Conservation (phyloP, 148 eudicot species). For the Amaranthus palmeri region DNA sequence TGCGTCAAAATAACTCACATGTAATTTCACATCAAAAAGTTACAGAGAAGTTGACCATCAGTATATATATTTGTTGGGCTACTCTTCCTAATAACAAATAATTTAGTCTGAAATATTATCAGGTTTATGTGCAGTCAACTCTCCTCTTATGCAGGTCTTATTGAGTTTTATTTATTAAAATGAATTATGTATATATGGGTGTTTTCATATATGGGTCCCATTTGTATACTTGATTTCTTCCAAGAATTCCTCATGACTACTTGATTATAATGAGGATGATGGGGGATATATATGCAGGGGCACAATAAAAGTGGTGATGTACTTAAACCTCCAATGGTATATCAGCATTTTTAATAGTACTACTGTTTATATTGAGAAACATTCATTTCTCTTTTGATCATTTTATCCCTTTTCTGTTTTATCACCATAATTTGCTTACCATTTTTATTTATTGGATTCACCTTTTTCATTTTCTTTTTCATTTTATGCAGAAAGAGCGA, state of each 20-base stretch:
- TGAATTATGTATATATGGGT: slow-evolving; percentile 3
- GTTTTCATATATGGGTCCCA: slow-evolving; percentile 16
- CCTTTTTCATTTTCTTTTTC: background rate
- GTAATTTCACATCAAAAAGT: no score
- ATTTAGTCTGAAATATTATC: no score
- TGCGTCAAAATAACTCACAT: no score
- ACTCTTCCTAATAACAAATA: no score
- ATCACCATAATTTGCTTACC: slow-evolving; percentile 18
- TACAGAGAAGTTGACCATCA: no score
- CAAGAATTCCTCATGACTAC: slow-evolving; percentile 32
- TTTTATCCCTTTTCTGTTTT: slow-evolving; percentile 15
- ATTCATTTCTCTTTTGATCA: slow-evolving; percentile 20
- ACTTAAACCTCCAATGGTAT: slow-evolving; percentile 21
- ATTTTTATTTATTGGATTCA: slow-evolving; percentile 15
- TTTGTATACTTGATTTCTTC: slow-evolving; percentile 27
- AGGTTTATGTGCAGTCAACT: no score
- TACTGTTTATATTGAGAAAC: slow-evolving; percentile 20
- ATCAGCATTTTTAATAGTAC: slow-evolving; percentile 11
- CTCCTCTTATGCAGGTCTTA: no score
- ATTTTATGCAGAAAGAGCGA: background rate
- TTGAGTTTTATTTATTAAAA: background rate
- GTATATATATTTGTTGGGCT: no score
- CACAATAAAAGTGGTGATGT: slow-evolving; percentile 16
- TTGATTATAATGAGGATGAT: slow-evolving; percentile 33
- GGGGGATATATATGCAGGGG: slow-evolving; percentile 12